Percentiles rank a stretch among this genome's conserved stretches.
Evolutionary conservation across 2,329 filamentous ascomycete genomes (phyloP).

Genomic region (Plenodomus tracheiphilus): DNA sequence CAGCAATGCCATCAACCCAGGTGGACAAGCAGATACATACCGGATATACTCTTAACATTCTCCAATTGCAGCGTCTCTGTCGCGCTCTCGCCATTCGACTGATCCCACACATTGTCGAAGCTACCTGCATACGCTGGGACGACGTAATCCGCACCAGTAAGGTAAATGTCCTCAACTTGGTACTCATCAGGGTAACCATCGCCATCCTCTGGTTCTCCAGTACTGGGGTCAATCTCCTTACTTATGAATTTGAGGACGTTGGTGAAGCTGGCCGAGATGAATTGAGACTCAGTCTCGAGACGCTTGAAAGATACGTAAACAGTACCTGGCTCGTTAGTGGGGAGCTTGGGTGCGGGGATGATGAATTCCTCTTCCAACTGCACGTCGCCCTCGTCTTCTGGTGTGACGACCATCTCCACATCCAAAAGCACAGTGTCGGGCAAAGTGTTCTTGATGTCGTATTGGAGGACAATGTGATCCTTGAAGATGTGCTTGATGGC

Average conservation of each 20-base stretch:
- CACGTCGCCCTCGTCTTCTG: constrained; percentile 79
- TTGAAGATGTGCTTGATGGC: constrained; percentile 98
- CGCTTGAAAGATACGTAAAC: constrained; percentile 96
- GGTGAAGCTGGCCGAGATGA: constrained; percentile 80
- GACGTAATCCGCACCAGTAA: constrained; percentile 90
- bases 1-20: constrained; percentile 9
- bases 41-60: constrained; percentile 87
- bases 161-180: constrained; percentile 89
- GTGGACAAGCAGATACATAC: constrained; percentile 56
- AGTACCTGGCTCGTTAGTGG: constrained; percentile 84
- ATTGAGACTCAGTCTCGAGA: constrained; percentile 71
- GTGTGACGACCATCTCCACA: constrained; percentile 72
- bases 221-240: constrained; percentile 96
- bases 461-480: constrained; percentile 93
- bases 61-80: constrained; percentile 88
- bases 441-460: constrained; percentile 96
- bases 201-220: constrained; percentile 84
- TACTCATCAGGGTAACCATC: constrained; percentile 96
- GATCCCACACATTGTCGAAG: constrained; percentile 95
- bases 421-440: constrained; percentile 66
- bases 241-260: constrained; percentile 96
- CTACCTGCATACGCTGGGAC: constrained; percentile 91
- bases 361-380: constrained; percentile 83
- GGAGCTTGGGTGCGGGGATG: constrained; percentile 80
- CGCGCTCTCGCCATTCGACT: constrained; percentile 85